Evolutionary conservation across 78 protist genomes (phyloP).

Genomic region (Polysphondylium violaceum): DNA sequence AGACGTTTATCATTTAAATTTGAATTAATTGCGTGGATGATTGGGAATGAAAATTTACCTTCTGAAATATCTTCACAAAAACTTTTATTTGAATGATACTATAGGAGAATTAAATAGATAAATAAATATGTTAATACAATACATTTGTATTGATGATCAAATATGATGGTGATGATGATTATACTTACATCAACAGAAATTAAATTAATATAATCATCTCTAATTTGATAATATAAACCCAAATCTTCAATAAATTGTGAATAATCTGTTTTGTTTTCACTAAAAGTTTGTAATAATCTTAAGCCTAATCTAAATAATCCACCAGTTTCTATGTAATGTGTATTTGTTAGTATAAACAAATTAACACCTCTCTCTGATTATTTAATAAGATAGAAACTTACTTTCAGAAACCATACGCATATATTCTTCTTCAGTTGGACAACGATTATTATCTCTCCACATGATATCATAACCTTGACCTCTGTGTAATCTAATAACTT

Average conservation of each 20-base stretch:
- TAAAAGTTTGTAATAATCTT: constrained; percentile 80
- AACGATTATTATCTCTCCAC: constrained; percentile 89
- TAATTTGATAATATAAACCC: constrained; percentile 92
- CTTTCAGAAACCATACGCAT: constrained; percentile 85
- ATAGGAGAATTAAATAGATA: neutral
- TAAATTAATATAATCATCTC: constrained; percentile 96
- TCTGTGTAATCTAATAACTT: constrained; percentile 89
- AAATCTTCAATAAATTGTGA: constrained; percentile 84
- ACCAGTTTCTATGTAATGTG: constrained; percentile 83
- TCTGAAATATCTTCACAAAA: constrained; percentile 93
- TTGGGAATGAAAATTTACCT: constrained; percentile 95
- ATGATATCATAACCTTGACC: constrained; percentile 96
- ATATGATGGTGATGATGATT: neutral
- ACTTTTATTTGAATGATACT: constrained; percentile 74
- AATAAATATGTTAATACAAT: neutral
- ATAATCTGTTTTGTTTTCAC: constrained; percentile 80
- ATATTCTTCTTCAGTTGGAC: constrained; percentile 94
- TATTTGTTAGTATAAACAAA: neutral
- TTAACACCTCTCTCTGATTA: neutral
- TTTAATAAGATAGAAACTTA: constrained; percentile 3
- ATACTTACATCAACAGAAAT: constrained; percentile 71
- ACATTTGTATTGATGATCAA: neutral
- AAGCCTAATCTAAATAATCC: constrained; percentile 92
- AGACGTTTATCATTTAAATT: constrained; percentile 44
- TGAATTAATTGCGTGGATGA: constrained; percentile 84